A percentile compares a stretch with the other conserved stretches of the same genome.
These are phyloP conservation scores for Panaeolus papilionaceus DNA, from an alignment of 768 basidiomycete species.

Conservation along the genomic window DNA sequence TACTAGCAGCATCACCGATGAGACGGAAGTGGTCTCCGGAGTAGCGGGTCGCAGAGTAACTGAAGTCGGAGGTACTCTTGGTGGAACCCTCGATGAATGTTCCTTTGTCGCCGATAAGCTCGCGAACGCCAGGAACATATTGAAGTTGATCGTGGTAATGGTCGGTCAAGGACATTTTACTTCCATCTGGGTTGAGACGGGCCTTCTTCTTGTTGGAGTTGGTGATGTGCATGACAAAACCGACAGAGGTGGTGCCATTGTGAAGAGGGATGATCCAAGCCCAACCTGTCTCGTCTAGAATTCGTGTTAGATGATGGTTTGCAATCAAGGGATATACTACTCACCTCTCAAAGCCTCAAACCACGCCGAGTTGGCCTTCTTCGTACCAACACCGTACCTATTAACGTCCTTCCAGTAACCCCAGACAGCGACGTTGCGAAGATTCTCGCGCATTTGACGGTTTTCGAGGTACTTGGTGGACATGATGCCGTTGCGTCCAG, in stretches of 20 bases:
- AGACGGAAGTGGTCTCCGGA: conserved; percentile 43
- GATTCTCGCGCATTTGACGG: conserved; percentile 54
- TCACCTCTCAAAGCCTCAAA: conserved; percentile 62
- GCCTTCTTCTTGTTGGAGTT: conserved; percentile 40
- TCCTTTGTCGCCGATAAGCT: conserved; percentile 36
- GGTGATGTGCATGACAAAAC: conserved; percentile 52
- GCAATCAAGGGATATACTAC: conserved; percentile 17
- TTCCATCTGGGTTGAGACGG: conserved; percentile 21
- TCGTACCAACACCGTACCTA: conserved; percentile 47
- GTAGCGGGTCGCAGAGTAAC: conserved; percentile 41
- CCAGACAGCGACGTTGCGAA: conserved; percentile 71
- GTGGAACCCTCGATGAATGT: conserved; percentile 26
- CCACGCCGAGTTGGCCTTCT: conserved; percentile 52
- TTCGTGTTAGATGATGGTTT: background rate
- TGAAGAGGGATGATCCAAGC: conserved; percentile 63
- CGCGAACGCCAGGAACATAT: conserved; percentile 37
- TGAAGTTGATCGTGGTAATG: conserved; percentile 47
- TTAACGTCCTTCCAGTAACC: conserved; percentile 65
- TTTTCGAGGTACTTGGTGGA: conserved; percentile 65
- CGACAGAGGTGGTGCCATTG: conserved; percentile 54
- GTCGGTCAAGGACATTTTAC: conserved; percentile 30
- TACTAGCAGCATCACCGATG: conserved; percentile 49
- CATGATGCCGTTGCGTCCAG: conserved; percentile 64
- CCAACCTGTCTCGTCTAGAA: conserved; percentile 60
- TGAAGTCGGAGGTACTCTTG: conserved; percentile 42